phyloP scores from a whole-genome alignment of 1,284 basidiomycete species.

The Ustilago curta region DNA sequence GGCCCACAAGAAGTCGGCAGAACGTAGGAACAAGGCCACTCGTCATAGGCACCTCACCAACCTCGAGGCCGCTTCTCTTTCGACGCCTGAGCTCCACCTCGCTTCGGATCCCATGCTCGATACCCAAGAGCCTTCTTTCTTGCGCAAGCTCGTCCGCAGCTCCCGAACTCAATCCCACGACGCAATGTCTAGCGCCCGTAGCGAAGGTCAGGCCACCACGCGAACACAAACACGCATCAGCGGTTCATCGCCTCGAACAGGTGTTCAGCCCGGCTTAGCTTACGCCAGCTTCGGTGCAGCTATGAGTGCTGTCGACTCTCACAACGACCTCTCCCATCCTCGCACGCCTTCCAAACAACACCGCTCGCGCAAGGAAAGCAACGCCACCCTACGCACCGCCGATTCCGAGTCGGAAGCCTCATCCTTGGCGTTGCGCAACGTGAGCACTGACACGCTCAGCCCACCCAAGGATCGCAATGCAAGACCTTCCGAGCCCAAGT shows the following conservation, averaged over 20 bases:
- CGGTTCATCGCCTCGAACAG: slow-evolving; percentile 15
- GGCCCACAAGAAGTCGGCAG: slow-evolving; percentile 33
- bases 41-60: slow-evolving; percentile 48
- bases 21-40: slow-evolving; percentile 33
- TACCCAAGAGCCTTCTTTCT: slow-evolving; percentile 45
- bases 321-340: slow-evolving; percentile 10
- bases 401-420: slow-evolving; percentile 17
- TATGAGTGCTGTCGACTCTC: slow-evolving; percentile 43
- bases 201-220: slow-evolving; percentile 4
- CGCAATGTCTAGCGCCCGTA: slow-evolving; percentile 26
- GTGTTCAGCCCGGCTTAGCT: slow-evolving; percentile 19
- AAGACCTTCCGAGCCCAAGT: slow-evolving; percentile 11
- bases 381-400: slow-evolving; percentile 24
- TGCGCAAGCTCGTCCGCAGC: slow-evolving; percentile 43
- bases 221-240: slow-evolving; percentile 16
- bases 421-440: slow-evolving; percentile 28
- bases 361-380: slow-evolving; percentile 33
- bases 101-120: slow-evolving; percentile 57
- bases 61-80: slow-evolving; percentile 53
- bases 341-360: slow-evolving; percentile 4
- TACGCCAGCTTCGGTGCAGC: slow-evolving; percentile 50
- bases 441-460: slow-evolving; percentile 47
- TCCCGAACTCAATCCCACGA: slow-evolving; percentile 25
- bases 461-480: slow-evolving; percentile 14
- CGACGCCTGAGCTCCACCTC: slow-evolving; percentile 59